Conservation (phyloP, 2,329 filamentous ascomycete genomes). For the Claviceps digitariae region DNA sequence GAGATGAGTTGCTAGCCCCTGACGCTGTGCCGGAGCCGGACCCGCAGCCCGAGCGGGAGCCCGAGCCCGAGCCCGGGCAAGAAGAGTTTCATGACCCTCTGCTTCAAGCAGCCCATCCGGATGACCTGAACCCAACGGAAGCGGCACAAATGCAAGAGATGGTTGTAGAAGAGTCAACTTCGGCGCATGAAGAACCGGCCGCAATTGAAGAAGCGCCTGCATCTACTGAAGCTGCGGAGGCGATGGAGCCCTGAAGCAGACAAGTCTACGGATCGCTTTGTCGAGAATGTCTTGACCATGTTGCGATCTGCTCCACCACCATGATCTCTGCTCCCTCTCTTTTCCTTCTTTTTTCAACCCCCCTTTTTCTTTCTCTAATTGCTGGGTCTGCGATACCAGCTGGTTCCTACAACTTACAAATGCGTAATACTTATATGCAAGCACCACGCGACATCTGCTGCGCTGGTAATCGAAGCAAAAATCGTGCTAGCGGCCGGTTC, state of each 20-base stretch:
- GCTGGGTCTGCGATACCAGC: background rate
- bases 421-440: background rate
- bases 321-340: background rate
- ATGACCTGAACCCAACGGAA: background rate
- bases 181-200: background rate
- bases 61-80: background rate
- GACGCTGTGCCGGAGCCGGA: background rate
- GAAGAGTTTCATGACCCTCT: constrained; percentile 2
- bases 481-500: background rate
- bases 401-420: background rate
- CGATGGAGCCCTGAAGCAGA: background rate
- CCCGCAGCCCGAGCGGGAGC: background rate
- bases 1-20: background rate
- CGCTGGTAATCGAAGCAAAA: background rate
- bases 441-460: background rate
- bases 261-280: no score
- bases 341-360: background rate
- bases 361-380: background rate
- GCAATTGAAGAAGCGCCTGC: background rate
- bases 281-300: background rate
- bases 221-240: background rate
- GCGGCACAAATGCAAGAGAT: background rate
- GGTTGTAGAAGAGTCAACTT: background rate
- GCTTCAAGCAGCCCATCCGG: background rate
- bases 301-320: background rate